phyloP scores from a whole-genome alignment of 75 land plant species.

The Isoetes taiwanensis region DNA sequence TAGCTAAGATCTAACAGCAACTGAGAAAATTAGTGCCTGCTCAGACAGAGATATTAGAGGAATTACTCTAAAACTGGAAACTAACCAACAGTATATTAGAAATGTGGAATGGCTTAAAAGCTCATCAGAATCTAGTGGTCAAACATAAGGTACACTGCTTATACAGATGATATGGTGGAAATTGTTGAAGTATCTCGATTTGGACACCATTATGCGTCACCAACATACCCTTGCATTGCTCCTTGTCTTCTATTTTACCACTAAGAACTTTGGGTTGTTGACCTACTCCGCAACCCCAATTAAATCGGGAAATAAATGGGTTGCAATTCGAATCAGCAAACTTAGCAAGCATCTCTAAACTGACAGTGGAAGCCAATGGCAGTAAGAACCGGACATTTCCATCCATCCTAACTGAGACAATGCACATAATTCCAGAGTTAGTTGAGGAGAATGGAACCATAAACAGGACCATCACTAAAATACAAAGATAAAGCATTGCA shows the following conservation, averaged over 20 bases:
- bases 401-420: constrained; percentile 16
- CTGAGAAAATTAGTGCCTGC: too few species aligned
- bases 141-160: constrained; percentile 20
- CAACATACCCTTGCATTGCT: too few species aligned
- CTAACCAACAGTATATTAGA: not conserved
- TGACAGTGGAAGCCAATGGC: constrained; percentile 24
- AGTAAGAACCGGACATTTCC: constrained; percentile 18
- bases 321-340: constrained; percentile 15
- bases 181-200: constrained; percentile 18
- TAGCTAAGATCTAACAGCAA: too few species aligned
- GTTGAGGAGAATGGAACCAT: too few species aligned
- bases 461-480: too few species aligned
- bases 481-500: too few species aligned
- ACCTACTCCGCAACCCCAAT: constrained; percentile 10
- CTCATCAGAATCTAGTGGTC: constrained; percentile 13
- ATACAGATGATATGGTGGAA: constrained; percentile 18
- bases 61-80: too few species aligned
- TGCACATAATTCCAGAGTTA: too few species aligned
- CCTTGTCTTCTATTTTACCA: constrained; percentile 16
- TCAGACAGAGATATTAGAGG: too few species aligned
- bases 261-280: too few species aligned
- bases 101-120: not conserved
- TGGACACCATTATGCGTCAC: constrained; percentile 7
- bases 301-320: constrained; percentile 17
- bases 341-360: constrained; percentile 12